Conservation (phyloP, 2,329 filamentous ascomycete species). For the Clarireedia sp. region DNA sequence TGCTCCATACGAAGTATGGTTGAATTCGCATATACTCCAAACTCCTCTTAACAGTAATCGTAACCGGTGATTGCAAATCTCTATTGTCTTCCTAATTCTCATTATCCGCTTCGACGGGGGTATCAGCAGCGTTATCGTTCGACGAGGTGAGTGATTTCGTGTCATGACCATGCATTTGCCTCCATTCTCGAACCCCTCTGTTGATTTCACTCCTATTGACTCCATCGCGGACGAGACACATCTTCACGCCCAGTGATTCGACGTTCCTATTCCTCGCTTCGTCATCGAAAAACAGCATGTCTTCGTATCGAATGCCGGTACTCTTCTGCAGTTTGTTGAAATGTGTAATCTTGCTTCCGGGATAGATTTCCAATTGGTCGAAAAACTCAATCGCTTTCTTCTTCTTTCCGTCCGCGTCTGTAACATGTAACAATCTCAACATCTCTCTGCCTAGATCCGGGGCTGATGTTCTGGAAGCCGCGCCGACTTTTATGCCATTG, state of each 20-base stretch:
- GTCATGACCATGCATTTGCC: conserved; percentile 43
- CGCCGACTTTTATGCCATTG: conserved; percentile 49
- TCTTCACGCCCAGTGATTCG: conserved; percentile 54
- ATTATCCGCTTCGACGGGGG: not conserved
- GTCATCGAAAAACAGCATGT: conserved; percentile 96
- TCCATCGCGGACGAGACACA: conserved; percentile 74
- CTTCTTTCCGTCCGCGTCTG: conserved; percentile 28
- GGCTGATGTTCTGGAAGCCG: conserved; percentile 73
- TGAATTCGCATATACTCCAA: too few species aligned
- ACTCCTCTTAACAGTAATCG: too few species aligned
- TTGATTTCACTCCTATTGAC: conserved; percentile 72
- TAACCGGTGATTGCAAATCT: not conserved
- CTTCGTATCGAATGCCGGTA: conserved; percentile 63
- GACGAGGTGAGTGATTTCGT: not conserved
- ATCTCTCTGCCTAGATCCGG: conserved; percentile 75
- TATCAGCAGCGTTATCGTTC: not conserved
- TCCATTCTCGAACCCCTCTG: conserved; percentile 72
- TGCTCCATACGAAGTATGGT: too few species aligned
- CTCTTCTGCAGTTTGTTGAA: conserved; percentile 66
- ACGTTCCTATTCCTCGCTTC: conserved; percentile 82
- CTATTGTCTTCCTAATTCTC: not conserved
- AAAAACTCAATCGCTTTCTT: conserved; percentile 49
- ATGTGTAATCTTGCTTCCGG: conserved; percentile 76
- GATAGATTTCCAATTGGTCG: conserved; percentile 60
- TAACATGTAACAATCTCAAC: conserved; percentile 62